phyloP scores from a whole-genome alignment of 257 asterid species.

The Cruciata laevipes region DNA sequence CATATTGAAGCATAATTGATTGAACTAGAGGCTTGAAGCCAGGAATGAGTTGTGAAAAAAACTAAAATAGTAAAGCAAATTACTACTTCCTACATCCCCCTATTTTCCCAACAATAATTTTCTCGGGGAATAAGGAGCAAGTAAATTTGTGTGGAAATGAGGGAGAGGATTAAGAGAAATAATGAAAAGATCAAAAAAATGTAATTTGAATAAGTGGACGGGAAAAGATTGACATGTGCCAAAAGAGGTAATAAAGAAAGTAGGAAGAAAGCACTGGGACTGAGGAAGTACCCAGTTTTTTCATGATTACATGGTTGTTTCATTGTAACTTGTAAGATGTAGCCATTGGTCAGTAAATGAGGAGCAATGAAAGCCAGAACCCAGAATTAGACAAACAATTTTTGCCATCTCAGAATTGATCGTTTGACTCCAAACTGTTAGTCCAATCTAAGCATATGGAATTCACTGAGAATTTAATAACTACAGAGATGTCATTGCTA shows the following conservation, averaged over 20 bases:
- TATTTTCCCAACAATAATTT: too few relatives aligned
- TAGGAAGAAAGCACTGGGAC: neutral
- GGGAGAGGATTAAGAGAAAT: neutral
- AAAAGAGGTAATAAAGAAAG: neutral
- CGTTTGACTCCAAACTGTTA: neutral
- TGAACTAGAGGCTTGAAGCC: neutral
- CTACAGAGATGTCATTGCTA: neutral
- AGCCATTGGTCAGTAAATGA: neutral
- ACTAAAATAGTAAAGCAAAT: neutral
- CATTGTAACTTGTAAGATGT: neutral
- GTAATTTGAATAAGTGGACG: neutral
- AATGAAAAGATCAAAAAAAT: neutral
- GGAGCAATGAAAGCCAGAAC: neutral
- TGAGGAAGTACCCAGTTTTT: neutral
- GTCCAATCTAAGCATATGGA: neutral
- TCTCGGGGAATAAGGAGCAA: neutral
- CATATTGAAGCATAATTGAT: neutral
- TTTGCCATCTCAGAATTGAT: neutral
- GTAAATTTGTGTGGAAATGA: neutral
- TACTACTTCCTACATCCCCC: neutral
- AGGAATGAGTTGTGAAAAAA: neutral
- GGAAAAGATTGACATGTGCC: neutral
- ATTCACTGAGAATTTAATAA: neutral
- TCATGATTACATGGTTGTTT: neutral
- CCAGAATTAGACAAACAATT: neutral